Evolutionary conservation across 805 yeast species (phyloP).

Genomic region (Kuraishia hungarica): DNA sequence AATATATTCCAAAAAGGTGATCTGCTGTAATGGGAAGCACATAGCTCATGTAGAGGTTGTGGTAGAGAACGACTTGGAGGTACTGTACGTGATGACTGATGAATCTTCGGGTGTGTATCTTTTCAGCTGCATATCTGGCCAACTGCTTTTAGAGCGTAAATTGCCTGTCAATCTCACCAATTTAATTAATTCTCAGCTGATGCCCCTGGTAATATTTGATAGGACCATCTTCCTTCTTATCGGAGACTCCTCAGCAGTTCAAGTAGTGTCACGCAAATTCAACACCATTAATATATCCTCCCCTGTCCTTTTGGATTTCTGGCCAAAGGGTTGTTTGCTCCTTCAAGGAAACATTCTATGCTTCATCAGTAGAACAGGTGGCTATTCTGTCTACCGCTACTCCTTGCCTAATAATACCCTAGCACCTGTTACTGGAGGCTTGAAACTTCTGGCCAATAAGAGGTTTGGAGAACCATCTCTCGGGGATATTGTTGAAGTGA

Average conservation of each 20-base stretch:
- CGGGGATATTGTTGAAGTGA: conserved; percentile 14
- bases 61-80: background rate
- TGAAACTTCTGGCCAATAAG: conserved; percentile 4
- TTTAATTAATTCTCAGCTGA: background rate
- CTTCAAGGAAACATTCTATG: conserved; percentile 12
- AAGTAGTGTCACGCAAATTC: background rate
- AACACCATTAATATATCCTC: conserved; percentile 1
- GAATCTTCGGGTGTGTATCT: background rate
- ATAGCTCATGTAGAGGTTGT: background rate
- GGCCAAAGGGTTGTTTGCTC: conserved; percentile 15
- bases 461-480: conserved; percentile 11
- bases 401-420: conserved; percentile 2
- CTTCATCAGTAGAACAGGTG: conserved; percentile 13
- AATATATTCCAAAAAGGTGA: background rate
- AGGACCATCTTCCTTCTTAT: background rate
- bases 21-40: background rate
- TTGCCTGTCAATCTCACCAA: background rate
- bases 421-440: conserved; percentile 7
- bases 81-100: background rate
- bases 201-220: background rate
- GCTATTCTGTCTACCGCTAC: conserved; percentile 11
- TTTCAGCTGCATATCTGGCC: background rate
- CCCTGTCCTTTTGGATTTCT: conserved; percentile 11
- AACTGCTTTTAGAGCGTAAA: background rate
- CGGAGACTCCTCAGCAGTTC: background rate